Evolutionary conservation across 441 rosid genomes (phyloP), one percentile per base, ranked within the genome.

Genomic region (Aquilaria agallochum): DNA sequence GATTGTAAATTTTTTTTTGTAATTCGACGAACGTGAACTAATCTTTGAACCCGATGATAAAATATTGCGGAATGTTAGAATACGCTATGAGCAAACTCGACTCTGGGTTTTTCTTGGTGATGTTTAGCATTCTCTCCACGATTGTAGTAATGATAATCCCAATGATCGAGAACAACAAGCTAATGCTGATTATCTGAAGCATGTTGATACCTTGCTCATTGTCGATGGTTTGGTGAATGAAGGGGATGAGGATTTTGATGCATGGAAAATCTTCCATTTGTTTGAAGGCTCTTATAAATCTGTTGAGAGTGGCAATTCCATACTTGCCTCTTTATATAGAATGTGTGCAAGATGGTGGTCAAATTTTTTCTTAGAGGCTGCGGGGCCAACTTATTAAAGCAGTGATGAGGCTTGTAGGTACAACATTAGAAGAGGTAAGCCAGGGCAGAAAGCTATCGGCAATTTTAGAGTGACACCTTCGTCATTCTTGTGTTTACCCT

Each of bases 351-450:
- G 85, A 74, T 12, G 83, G 86, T 31, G 96, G 93, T 53, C 5
- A 45, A 55, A 66, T 94, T 67, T 69, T 94, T 5, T 76, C 98
- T 0, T 96, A 94, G 59, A 85, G 81, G 81, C 82, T 83, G 48
- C 81, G 95, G 62, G 98, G 96, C 13, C 93, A 85, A 76, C 96
- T 94, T 12, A 85, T 89, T 2, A 93, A 84, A 78, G 95, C 95
- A 0, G 93, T 79, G 62, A 79, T 78, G 71, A 86, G 85, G 77
- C 93, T 90, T 11, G 83, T 88, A 58, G 92, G 87, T n/a, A 80
- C 59, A 15, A 64, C 57, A 56, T 75, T 82, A 59, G 78, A 85
- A 48, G 93, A 78, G 66, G 78, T 77, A 64, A 60, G 76, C 62
- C 85, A 86, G 68, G 74, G 86, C 67, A 69, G 65, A 66, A 78